phyloP scores from a whole-genome alignment of 2,329 filamentous ascomycete species.

The Ophiostoma novo-ulmi region DNA sequence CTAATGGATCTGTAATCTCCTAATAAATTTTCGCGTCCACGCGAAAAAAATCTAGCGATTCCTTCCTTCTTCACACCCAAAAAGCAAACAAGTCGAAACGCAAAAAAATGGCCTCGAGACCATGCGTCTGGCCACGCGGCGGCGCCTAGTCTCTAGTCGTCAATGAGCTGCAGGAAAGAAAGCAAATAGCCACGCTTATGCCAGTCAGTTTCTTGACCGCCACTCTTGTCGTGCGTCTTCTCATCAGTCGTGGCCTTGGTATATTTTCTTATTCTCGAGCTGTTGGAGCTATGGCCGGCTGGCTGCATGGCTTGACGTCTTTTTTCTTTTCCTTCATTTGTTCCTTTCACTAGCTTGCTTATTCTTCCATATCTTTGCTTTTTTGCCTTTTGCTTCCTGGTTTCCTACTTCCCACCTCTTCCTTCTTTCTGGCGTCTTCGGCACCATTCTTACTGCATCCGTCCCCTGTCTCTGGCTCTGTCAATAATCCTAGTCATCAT shows the following conservation, averaged over 20 bases:
- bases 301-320: background rate
- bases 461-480: background rate
- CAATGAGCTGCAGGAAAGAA: background rate
- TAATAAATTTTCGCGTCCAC: background rate
- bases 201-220: constrained; percentile 1
- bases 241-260: background rate
- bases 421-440: background rate
- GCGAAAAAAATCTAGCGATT: background rate
- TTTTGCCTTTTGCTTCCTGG: background rate
- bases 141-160: background rate
- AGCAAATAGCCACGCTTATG: background rate
- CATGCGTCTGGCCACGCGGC: background rate
- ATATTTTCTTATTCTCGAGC: background rate
- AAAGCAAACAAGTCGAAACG: background rate
- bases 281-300: background rate
- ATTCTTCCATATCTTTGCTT: background rate
- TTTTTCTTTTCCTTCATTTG: background rate
- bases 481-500: background rate
- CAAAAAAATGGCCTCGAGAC: background rate
- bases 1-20: background rate
- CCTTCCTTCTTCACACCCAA: background rate
- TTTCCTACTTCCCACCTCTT: no score
- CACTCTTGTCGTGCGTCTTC: constrained; percentile 10
- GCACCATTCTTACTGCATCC: background rate
- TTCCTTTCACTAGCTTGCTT: background rate